These are phyloP conservation scores for Biscogniauxia sp. DNA, from an alignment of 2,329 filamentous ascomycete genomes.

Conservation along the genomic window DNA sequence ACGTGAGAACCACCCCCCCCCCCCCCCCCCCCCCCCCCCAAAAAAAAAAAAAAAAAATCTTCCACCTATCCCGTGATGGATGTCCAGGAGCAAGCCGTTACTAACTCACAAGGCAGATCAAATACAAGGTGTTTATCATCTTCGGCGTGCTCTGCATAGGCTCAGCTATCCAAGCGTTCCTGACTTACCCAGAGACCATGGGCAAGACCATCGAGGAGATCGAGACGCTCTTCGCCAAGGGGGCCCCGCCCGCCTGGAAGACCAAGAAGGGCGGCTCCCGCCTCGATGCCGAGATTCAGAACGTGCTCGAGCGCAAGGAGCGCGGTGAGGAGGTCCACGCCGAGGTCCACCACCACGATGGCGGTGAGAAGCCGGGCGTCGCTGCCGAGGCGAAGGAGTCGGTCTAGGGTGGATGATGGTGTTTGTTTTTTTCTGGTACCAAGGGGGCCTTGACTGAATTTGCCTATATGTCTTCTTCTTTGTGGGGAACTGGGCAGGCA, in stretches of 20 bases:
- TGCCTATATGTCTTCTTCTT: no score
- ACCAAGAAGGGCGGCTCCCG: slow-evolving; percentile 32
- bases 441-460: no score
- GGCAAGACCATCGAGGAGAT: slow-evolving; percentile 41
- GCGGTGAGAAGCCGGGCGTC: slow-evolving; percentile 14
- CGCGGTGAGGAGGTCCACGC: slow-evolving; percentile 19
- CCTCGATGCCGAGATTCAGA: slow-evolving; percentile 30
- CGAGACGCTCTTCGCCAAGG: slow-evolving; percentile 34
- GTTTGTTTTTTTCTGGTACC: not conserved
- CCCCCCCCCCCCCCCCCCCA: no score
- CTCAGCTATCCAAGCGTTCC: slow-evolving; percentile 34
- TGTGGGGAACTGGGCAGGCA: no score
- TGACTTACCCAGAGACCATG: slow-evolving; percentile 37
- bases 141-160: slow-evolving; percentile 37
- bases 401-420: not conserved
- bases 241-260: slow-evolving; percentile 38
- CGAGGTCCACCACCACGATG: slow-evolving; percentile 13
- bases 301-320: slow-evolving; percentile 26
- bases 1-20: slow-evolving; percentile 22
- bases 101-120: slow-evolving; percentile 35
- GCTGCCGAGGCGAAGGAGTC: slow-evolving; percentile 6
- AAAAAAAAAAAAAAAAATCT: no score
- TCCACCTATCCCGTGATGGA: no score
- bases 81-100: not conserved
- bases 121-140: slow-evolving; percentile 47